Conservation (phyloP, 208 protist species). For the Trypanosomatidae sp. region DNA sequence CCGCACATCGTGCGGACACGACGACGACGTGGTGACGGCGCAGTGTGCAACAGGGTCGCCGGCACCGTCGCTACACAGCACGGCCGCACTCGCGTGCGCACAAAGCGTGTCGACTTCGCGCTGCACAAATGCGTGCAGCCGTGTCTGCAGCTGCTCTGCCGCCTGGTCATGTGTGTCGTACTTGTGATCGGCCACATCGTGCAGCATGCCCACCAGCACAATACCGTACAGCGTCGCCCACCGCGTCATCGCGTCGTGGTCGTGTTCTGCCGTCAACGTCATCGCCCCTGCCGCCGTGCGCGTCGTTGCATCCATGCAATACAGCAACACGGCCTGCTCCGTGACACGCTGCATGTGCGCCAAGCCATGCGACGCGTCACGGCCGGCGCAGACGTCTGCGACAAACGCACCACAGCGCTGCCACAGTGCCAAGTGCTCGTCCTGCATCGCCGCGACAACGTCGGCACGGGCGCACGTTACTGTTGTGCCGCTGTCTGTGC, state of each 20-base stretch:
- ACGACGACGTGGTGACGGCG: background rate
- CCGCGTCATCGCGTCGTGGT: too few relatives aligned
- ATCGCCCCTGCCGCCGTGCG: background rate
- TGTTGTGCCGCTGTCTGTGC: too few relatives aligned
- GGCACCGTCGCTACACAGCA: background rate
- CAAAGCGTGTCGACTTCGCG: too few relatives aligned
- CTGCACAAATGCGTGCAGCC: constrained; percentile 18
- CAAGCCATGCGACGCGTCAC: constrained; percentile 62
- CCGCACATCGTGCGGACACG: background rate
- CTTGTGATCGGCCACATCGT: constrained; percentile 84
- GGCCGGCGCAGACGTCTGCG: constrained; percentile 23
- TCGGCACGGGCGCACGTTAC: too few relatives aligned
- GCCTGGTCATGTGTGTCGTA: constrained; percentile 52
- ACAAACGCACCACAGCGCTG: constrained; percentile 47
- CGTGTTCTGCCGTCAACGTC: background rate
- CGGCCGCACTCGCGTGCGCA: background rate
- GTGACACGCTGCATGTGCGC: constrained; percentile 70
- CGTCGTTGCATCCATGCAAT: constrained; percentile 18
- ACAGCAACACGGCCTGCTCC: constrained; percentile 42
- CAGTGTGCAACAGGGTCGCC: too few relatives aligned
- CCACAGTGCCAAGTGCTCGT: constrained; percentile 42
- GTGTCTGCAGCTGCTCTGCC: constrained; percentile 11
- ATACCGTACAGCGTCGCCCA: constrained; percentile 32
- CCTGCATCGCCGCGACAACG: constrained; percentile 42
- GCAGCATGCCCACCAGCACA: constrained; percentile 74